phyloP scores from a whole-genome alignment of 345 rosid genomes.

The Heritiera fomes region DNA sequence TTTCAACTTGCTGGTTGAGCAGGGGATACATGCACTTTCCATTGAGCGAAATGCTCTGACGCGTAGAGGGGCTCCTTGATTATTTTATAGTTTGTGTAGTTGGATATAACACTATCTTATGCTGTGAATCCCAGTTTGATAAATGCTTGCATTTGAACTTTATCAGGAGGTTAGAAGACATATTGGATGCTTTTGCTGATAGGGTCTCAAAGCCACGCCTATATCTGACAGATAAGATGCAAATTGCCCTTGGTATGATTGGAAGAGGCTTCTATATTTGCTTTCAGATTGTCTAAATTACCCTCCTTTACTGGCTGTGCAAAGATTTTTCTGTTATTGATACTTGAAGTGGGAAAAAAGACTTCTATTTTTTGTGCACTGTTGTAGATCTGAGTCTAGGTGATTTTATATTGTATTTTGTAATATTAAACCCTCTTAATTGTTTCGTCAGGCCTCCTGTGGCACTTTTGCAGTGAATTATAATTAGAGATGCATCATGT shows the following conservation, averaged over 20 bases:
- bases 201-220: conserved; percentile 78
- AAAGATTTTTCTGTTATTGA: neutral
- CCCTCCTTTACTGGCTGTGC: neutral
- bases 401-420: neutral
- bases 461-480: neutral
- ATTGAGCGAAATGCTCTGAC: neutral
- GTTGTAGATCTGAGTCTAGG: neutral
- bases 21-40: neutral
- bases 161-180: conserved; percentile 79
- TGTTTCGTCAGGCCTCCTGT: neutral
- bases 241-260: conserved; percentile 74
- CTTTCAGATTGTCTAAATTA: neutral
- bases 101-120: neutral
- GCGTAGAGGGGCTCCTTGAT: neutral
- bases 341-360: neutral
- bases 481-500: neutral
- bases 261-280: conserved; percentile 4
- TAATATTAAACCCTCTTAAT: neutral
- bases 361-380: neutral
- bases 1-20: neutral
- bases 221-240: conserved; percentile 82
- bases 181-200: conserved; percentile 90
- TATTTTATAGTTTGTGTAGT: neutral
- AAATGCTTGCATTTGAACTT: conserved; percentile 16
- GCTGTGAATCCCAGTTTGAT: neutral